These are phyloP conservation scores for Camelina sativa DNA, from an alignment of 345 rosid genomes.

Conservation along the genomic window DNA sequence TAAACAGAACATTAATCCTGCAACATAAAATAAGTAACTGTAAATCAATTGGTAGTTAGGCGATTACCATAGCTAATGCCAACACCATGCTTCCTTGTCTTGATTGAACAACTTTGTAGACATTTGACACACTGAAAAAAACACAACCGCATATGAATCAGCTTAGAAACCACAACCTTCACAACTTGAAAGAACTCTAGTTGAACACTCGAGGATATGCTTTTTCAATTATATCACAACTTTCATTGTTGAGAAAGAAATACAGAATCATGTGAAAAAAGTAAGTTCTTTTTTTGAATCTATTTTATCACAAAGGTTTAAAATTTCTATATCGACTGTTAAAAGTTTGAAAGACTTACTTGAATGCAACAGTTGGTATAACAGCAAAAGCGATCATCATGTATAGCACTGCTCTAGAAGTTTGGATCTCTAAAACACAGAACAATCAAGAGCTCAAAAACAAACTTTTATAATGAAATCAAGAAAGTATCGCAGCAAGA, in stretches of 20 bases:
- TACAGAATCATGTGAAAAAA: neutral
- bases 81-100: slow-evolving; percentile 85
- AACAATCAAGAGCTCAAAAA: slow-evolving; percentile 15
- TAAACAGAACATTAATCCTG: slow-evolving; percentile 35
- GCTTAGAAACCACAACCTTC: slow-evolving; percentile 5
- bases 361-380: slow-evolving; percentile 83
- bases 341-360: slow-evolving; percentile 59
- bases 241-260: neutral
- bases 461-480: neutral
- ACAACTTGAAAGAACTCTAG: neutral
- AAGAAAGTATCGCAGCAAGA: slow-evolving; percentile 12
- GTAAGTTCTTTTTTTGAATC: too few relatives aligned
- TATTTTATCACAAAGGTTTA: too few relatives aligned
- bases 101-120: slow-evolving; percentile 78
- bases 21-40: slow-evolving; percentile 12
- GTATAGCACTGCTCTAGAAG: slow-evolving; percentile 65
- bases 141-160: slow-evolving; percentile 14
- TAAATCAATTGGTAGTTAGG: neutral
- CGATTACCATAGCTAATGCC: slow-evolving; percentile 94
- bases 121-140: slow-evolving; percentile 73
- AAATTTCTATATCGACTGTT: neutral
- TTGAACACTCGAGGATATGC: neutral
- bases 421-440: slow-evolving; percentile 59
- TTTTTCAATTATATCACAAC: neutral
- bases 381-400: slow-evolving; percentile 76